Base-by-base conservation (phyloP, 768 basidiomycete genomes). In the Suillus occidentalis region DNA sequence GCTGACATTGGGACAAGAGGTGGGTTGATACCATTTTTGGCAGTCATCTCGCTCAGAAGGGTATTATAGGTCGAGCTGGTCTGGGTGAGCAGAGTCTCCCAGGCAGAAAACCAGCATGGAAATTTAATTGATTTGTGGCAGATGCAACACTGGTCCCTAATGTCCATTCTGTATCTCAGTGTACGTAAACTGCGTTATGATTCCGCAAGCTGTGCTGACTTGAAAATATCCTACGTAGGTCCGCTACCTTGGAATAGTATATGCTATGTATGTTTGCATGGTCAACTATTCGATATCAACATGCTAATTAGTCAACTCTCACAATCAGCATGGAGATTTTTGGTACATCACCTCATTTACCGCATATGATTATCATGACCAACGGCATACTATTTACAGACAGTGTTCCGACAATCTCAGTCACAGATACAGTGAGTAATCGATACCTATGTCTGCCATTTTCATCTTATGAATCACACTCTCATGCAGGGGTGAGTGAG, bases 111-210 rank as follows among this genome's bases (percentile, higher is more conserved):
- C 28, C 50, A 31, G 10, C 28, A 28, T 52, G 28, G 16, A 52
- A 52, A 18, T 52, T 52, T 8, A 52, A 10, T 18, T 31, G 4
- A 31, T 31, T 31, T 52, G 28, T 4, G 16, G 2, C 50, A 52
- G 50, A 52, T 10, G 50, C 28, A 31, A 31, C 50, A 8, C 28
- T 52, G 50, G 28, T 52, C 50, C 4, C 28, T 52, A 9, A 52
- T 52, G 50, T 52, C 50, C 28, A 52, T 52, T 52, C 50, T 52
- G 28, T 52, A 52, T 52, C 50, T 52, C 50, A 10, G 50, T 31
- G 50, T 52, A 18, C 10, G 50, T 52, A 10, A 0, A 16, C 31
- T 31, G 9, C 28, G 16, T 52, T 52, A 52, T 52, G 18, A 18
- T 28, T 31, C 50, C 14, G 50, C 50, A 52, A 52, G 28, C 10